A percentile compares a stretch with the other conserved stretches of the same genome.
Evolutionary conservation across 345 rosid genomes (phyloP).

Genomic region (Noccaea bulbosa): DNA sequence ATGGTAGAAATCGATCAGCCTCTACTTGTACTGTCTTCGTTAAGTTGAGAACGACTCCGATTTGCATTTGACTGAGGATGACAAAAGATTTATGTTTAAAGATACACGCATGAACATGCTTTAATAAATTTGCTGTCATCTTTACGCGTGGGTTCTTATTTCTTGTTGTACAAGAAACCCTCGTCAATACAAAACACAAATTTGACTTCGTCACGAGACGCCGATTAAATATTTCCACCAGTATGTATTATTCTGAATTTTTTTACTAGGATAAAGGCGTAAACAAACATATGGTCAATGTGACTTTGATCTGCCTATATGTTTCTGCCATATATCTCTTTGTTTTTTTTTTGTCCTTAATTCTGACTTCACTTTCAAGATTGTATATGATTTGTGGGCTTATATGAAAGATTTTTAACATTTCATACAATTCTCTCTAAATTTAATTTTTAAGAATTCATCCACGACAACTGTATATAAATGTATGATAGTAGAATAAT

Average conservation of each 20-base stretch:
- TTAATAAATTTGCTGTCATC: slow-evolving; percentile 2
- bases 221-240: slow-evolving; percentile 9
- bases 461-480: neutral
- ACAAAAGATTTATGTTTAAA: slow-evolving; percentile 11
- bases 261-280: neutral
- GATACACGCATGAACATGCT: slow-evolving; percentile 33
- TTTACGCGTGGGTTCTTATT: slow-evolving; percentile 20
- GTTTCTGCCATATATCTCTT: too few relatives aligned
- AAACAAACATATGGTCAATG: neutral
- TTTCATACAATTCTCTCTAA: too few relatives aligned
- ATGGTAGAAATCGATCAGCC: slow-evolving; percentile 26
- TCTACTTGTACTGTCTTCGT: slow-evolving; percentile 10
- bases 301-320: too few relatives aligned
- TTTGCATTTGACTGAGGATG: neutral
- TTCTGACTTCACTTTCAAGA: too few relatives aligned
- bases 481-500: neutral
- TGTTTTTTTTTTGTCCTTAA: too few relatives aligned
- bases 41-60: slow-evolving; percentile 3
- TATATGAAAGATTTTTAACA: too few relatives aligned
- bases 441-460: too few relatives aligned
- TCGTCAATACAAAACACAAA: neutral
- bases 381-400: too few relatives aligned
- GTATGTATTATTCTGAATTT: slow-evolving; percentile 18
- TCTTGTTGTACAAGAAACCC: slow-evolving; percentile 39
- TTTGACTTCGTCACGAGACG: neutral